A percentile compares a stretch with the other conserved stretches of the same genome.
These are phyloP conservation scores for Suillus ampliporus DNA, from an alignment of 768 basidiomycete genomes.

Conservation along the genomic window DNA sequence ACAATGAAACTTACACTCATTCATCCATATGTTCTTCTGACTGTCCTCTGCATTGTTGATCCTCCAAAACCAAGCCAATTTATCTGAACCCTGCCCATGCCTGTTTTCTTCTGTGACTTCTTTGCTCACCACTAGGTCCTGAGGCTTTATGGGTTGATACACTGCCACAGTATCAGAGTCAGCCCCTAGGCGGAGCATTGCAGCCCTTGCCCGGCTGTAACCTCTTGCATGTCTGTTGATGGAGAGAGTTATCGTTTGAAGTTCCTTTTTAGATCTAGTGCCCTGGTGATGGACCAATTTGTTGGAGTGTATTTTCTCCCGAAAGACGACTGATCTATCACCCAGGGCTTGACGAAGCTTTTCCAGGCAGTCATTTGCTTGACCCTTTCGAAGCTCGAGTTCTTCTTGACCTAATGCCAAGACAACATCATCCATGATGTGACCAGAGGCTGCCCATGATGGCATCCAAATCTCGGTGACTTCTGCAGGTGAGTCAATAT, in stretches of 20 bases:
- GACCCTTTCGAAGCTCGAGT: not conserved
- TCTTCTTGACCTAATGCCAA: not conserved
- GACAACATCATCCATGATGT: too few species aligned
- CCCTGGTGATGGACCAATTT: not conserved
- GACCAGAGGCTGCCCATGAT: not conserved
- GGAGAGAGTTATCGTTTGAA: not conserved
- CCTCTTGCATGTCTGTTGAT: conserved; percentile 9
- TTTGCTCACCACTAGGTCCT: conserved; percentile 13
- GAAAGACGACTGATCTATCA: conserved; percentile 10
- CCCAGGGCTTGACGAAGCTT: conserved; percentile 10
- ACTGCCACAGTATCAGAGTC: not conserved
- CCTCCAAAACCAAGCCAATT: conserved; percentile 10
- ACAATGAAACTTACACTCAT: too few species aligned
- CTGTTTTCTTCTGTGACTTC: conserved; percentile 17
- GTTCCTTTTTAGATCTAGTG: conserved; percentile 9
- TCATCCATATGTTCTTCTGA: too few species aligned
- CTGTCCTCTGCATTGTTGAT: too few species aligned
- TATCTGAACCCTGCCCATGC: conserved; percentile 13
- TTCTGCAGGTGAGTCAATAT: not conserved
- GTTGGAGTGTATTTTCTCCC: conserved; percentile 1
- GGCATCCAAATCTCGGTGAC: conserved; percentile 8
- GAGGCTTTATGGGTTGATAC: not conserved
- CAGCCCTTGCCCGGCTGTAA: conserved; percentile 1
- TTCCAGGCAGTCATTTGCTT: conserved; percentile 14
- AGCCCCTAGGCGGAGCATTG: not conserved